phyloP scores from a whole-genome alignment of 441 rosid genomes.

The Bocquillonia castaneifolia region DNA sequence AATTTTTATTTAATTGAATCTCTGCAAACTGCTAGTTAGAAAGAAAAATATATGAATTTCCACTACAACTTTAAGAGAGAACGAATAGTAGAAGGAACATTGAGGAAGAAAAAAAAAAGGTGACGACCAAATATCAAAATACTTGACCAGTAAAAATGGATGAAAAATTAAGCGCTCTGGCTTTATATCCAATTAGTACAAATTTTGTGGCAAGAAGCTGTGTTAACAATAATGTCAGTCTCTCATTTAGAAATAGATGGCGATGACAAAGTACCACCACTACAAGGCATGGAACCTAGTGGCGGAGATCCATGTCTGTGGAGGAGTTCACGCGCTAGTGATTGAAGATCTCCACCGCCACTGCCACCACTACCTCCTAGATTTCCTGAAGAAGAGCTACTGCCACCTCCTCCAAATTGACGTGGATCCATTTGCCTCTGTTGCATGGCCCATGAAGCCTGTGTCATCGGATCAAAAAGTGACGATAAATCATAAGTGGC shows the following conservation, averaged over 20 bases:
- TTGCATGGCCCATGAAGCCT: constrained; percentile 59
- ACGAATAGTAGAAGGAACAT: too few relatives aligned
- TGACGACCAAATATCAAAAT: constrained; percentile 25
- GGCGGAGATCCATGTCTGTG: constrained; percentile 41
- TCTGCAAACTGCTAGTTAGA: too few relatives aligned
- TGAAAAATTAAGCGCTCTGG: constrained; percentile 23
- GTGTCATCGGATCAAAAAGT: constrained; percentile 61
- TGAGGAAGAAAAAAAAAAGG: not conserved
- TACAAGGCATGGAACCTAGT: constrained; percentile 30
- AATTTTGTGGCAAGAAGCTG: constrained; percentile 18
- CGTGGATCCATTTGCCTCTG: constrained; percentile 53
- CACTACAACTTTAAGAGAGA: too few relatives aligned
- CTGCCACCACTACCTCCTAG: constrained; percentile 36
- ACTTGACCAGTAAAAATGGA: constrained; percentile 27
- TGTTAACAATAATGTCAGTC: constrained; percentile 25
- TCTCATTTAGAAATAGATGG: constrained; percentile 42
- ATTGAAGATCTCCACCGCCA: constrained; percentile 61
- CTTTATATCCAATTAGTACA: constrained; percentile 15
- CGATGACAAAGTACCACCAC: constrained; percentile 38
- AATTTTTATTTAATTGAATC: too few relatives aligned
- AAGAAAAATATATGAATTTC: too few relatives aligned
- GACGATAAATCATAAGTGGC: constrained; percentile 49
- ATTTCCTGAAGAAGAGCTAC: constrained; percentile 33
- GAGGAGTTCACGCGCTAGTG: constrained; percentile 60
- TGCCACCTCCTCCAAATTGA: constrained; percentile 35